Evolutionary conservation across 371 early-diverging fungal genomes (phyloP).

Genomic region (Mortierella sp.): DNA sequence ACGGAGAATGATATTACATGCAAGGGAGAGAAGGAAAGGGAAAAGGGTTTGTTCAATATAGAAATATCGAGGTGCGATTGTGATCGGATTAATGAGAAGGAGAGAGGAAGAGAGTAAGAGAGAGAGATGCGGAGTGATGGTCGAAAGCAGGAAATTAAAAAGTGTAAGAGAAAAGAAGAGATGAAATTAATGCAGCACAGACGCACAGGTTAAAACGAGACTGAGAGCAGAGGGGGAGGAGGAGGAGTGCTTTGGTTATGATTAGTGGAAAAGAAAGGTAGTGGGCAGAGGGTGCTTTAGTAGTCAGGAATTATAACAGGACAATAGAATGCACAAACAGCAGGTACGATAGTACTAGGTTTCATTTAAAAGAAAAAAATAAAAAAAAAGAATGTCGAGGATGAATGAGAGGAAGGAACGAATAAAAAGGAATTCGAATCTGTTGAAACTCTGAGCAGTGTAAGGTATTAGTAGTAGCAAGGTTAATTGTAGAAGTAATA

Average conservation of each 20-base stretch:
- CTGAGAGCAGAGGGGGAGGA: not conserved
- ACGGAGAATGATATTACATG: not conserved
- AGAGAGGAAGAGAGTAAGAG: not conserved
- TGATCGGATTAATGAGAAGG: not conserved
- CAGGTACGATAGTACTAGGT: not conserved
- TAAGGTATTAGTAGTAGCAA: not conserved
- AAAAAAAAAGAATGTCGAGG: slow-evolving; percentile 1
- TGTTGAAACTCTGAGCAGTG: not conserved
- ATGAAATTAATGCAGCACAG: not conserved
- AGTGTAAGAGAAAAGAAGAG: not conserved
- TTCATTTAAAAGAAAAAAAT: not conserved
- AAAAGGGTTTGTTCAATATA: not conserved
- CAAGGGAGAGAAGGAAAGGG: not conserved
- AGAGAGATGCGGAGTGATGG: not conserved
- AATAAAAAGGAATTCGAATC: not conserved
- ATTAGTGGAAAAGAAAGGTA: too few relatives aligned
- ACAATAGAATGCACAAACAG: not conserved
- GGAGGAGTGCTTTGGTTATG: too few relatives aligned
- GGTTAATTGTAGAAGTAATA: not conserved
- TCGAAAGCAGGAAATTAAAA: too few relatives aligned
- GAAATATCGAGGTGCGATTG: not conserved
- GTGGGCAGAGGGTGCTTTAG: too few relatives aligned
- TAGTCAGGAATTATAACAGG: not conserved
- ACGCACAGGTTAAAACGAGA: not conserved
- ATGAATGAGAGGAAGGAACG: not conserved